Evolutionary conservation across 1,284 basidiomycete species (phyloP).

Genomic region (Melampsora americana): DNA sequence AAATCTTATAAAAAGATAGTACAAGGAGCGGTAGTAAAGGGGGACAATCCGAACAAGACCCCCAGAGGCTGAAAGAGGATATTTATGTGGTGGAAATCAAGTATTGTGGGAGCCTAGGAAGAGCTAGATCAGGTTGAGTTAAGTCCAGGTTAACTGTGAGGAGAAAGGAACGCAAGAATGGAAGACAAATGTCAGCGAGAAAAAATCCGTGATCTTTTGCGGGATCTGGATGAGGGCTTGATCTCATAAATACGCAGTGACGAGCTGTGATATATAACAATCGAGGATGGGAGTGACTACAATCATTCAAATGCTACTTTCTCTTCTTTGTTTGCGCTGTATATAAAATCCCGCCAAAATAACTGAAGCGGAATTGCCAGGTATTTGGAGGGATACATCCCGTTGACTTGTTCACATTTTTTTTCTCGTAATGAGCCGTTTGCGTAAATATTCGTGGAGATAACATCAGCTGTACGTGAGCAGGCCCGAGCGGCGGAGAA

Average conservation of each 20-base stretch:
- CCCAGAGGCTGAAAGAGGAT: neutral
- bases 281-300: neutral
- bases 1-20: neutral
- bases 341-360: constrained; percentile 1
- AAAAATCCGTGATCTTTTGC: constrained; percentile 3
- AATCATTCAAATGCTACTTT: no score
- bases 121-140: neutral
- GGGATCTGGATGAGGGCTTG: neutral
- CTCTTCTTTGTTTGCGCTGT: neutral
- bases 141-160: neutral
- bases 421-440: constrained; percentile 1
- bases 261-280: constrained; percentile 1
- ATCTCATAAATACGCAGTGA: neutral
- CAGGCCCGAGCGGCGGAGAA: constrained; percentile 11
- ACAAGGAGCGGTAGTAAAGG: neutral
- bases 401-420: constrained; percentile 5
- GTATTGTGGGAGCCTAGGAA: neutral
- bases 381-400: neutral
- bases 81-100: neutral
- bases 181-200: neutral
- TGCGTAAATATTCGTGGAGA: constrained; percentile 9
- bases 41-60: neutral
- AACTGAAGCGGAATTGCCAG: constrained; percentile 5
- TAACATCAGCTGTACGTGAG: constrained; percentile 7
- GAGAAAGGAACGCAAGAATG: neutral